phyloP scores from a whole-genome alignment of 345 rosid genomes.

The Lumnitzera littorea region DNA sequence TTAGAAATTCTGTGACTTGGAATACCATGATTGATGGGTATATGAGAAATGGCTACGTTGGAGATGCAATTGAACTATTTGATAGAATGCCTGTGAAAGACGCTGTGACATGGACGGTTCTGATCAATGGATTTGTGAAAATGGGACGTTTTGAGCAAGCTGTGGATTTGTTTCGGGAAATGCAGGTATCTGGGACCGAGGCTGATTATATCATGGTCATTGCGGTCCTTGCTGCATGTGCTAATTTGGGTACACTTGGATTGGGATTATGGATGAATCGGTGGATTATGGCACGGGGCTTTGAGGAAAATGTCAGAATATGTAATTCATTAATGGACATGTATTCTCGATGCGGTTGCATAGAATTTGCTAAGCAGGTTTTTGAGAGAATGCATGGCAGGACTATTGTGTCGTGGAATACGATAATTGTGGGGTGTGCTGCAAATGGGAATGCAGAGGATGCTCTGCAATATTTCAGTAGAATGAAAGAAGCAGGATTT shows the following conservation, averaged over 20 bases:
- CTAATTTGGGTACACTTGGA: slow-evolving; percentile 48
- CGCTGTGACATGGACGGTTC: slow-evolving; percentile 64
- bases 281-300: slow-evolving; percentile 32
- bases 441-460: slow-evolving; percentile 47
- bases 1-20: slow-evolving; percentile 56
- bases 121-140: slow-evolving; percentile 64
- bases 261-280: slow-evolving; percentile 54
- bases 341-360: slow-evolving; percentile 72
- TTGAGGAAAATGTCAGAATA: slow-evolving; percentile 36
- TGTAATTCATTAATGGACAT: slow-evolving; percentile 60
- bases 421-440: slow-evolving; percentile 57
- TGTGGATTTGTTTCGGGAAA: slow-evolving; percentile 48
- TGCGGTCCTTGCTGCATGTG: slow-evolving; percentile 56
- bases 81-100: slow-evolving; percentile 52
- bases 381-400: slow-evolving; percentile 50
- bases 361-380: slow-evolving; percentile 50
- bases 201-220: slow-evolving; percentile 57
- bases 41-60: slow-evolving; percentile 34
- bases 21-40: slow-evolving; percentile 69
- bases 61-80: slow-evolving; percentile 39
- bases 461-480: slow-evolving; percentile 42
- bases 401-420: slow-evolving; percentile 74
- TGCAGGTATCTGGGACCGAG: slow-evolving; percentile 43
- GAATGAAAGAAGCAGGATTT: slow-evolving; percentile 52
- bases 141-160: slow-evolving; percentile 46